Conservation (phyloP, 192 early-diverging fungal species). For the Linnemannia zychae region DNA sequence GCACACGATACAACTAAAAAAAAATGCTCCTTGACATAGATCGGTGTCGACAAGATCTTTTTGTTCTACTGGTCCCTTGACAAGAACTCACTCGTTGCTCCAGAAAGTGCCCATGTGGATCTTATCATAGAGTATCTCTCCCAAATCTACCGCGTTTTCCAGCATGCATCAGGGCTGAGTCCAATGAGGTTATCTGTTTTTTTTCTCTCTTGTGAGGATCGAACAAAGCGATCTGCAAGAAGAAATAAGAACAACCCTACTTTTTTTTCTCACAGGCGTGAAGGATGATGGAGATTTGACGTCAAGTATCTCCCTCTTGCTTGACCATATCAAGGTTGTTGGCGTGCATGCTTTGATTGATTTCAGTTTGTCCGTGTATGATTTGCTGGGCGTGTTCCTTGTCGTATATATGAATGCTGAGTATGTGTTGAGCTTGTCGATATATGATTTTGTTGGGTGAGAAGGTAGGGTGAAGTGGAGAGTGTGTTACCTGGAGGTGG, state of each 20-base stretch:
- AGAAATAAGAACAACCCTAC: not conserved
- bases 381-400: not conserved
- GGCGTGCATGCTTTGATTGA: not conserved
- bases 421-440: not conserved
- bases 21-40: not conserved
- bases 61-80: not conserved
- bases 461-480: not conserved
- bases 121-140: not conserved
- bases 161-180: not conserved
- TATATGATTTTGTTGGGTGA: not conserved
- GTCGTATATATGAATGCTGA: not conserved
- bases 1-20: not conserved
- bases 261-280: not conserved
- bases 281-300: not conserved
- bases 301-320: not conserved
- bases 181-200: not conserved
- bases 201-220: not conserved
- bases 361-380: not conserved
- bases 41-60: not conserved
- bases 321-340: not conserved
- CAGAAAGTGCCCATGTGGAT: not conserved
- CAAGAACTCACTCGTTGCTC: not conserved
- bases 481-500: conserved; percentile 41
- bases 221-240: not conserved
- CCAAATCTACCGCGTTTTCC: not conserved